Evolutionary conservation across 2,329 filamentous ascomycete genomes (phyloP).

Genomic region (Fusarium continuum): DNA sequence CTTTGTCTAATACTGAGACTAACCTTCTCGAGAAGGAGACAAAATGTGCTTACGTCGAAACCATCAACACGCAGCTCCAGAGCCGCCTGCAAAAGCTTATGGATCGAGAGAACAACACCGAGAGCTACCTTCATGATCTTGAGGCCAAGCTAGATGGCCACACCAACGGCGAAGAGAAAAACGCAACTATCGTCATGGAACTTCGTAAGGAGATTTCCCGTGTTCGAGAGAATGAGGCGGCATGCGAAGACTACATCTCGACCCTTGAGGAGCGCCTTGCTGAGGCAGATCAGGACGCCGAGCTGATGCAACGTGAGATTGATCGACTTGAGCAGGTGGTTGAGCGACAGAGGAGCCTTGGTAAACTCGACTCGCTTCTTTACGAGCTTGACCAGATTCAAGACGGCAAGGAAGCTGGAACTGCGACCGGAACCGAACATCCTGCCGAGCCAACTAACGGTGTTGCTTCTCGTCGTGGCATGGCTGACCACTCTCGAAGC

Average conservation of each 20-base stretch:
- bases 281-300: constrained; percentile 93
- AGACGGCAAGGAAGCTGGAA: constrained; percentile 58
- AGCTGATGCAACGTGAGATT: constrained; percentile 96
- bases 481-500: constrained; percentile 63
- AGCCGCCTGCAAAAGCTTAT: constrained; percentile 89
- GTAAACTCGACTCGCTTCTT: constrained; percentile 91
- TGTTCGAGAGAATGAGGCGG: constrained; percentile 87
- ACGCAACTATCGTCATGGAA: constrained; percentile 83
- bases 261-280: constrained; percentile 94
- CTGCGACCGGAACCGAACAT: constrained; percentile 38
- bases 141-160: constrained; percentile 92
- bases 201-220: constrained; percentile 91
- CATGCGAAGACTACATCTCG: constrained; percentile 95
- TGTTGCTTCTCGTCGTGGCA: constrained; percentile 53
- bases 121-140: constrained; percentile 90
- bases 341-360: constrained; percentile 92
- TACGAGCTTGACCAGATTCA: constrained; percentile 87
- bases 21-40: constrained; percentile 91
- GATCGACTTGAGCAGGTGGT: constrained; percentile 94
- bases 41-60: constrained; percentile 91
- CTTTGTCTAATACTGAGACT: constrained; percentile 85
- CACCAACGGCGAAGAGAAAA: constrained; percentile 91
- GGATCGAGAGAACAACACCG: constrained; percentile 90
- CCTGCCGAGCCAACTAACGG: constrained; percentile 50
- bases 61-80: constrained; percentile 89